Percentiles rank a stretch among this genome's conserved stretches.
These are phyloP conservation scores for Trichoderma polysporum DNA, from an alignment of 2,329 filamentous ascomycete species.

Conservation along the genomic window DNA sequence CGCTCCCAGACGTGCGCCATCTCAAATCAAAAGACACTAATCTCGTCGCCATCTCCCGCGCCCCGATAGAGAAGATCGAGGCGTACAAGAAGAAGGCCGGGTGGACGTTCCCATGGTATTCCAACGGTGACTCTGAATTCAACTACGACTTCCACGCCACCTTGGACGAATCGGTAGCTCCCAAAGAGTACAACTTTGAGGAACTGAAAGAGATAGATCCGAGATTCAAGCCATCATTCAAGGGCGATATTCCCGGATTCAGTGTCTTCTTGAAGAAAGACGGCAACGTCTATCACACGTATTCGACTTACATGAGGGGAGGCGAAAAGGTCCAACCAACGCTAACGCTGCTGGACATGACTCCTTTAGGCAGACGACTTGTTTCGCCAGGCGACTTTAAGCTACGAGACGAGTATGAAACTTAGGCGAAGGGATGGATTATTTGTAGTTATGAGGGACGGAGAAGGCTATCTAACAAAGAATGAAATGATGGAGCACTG, in stretches of 20 bases:
- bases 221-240: conserved; percentile 30
- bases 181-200: conserved; percentile 31
- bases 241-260: conserved; percentile 38
- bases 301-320: conserved; percentile 37
- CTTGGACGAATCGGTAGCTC: conserved; percentile 30
- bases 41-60: conserved; percentile 41
- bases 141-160: conserved; percentile 43
- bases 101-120: conserved; percentile 45
- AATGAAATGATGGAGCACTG: not conserved
- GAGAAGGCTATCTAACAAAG: not conserved
- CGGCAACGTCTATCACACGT: conserved; percentile 39
- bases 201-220: conserved; percentile 29
- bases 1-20: conserved; percentile 40
- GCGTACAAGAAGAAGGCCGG: conserved; percentile 39
- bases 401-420: conserved; percentile 29
- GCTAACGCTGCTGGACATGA: conserved; percentile 36
- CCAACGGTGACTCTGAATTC: conserved; percentile 37
- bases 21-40: conserved; percentile 39
- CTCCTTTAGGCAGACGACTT: conserved; percentile 34
- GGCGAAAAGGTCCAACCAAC: conserved; percentile 34
- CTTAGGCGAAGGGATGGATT: not conserved
- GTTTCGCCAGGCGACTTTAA: conserved; percentile 31
- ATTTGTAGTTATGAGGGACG: not conserved
- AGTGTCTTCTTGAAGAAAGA: conserved; percentile 38
- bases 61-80: conserved; percentile 37